These are phyloP conservation scores for Alternaria longipes DNA, from an alignment of 2,329 filamentous ascomycete genomes.

Conservation along the genomic window DNA sequence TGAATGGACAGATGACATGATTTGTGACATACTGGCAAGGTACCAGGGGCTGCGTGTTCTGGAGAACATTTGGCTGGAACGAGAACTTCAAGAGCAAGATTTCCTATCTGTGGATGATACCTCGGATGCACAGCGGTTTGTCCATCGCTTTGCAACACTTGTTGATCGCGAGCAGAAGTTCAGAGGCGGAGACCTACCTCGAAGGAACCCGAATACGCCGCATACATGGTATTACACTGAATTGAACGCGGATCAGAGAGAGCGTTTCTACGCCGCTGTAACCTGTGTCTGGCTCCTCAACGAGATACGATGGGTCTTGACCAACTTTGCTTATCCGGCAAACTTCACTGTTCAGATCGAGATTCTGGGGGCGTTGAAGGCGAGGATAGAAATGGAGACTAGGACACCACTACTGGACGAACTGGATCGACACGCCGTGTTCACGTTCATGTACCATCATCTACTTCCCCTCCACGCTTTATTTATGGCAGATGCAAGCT, in stretches of 20 bases:
- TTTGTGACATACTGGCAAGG: slow-evolving; percentile 35
- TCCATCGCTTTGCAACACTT: slow-evolving; percentile 7
- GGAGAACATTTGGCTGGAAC: slow-evolving; percentile 32
- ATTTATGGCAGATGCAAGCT: slow-evolving; percentile 25
- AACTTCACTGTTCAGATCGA: slow-evolving; percentile 11
- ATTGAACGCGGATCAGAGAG: slow-evolving; percentile 31
- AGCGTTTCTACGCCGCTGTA: slow-evolving; percentile 34
- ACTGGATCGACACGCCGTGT: slow-evolving; percentile 31
- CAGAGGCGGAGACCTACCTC: slow-evolving; percentile 4
- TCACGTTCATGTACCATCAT: slow-evolving; percentile 38
- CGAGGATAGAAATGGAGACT: neutral
- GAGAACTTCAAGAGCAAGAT: slow-evolving; percentile 25
- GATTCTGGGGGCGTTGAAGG: neutral
- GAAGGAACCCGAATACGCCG: slow-evolving; percentile 5
- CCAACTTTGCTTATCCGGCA: slow-evolving; percentile 21
- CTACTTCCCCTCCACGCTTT: slow-evolving; percentile 29
- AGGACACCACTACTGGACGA: slow-evolving; percentile 24
- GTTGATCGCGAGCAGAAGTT: slow-evolving; percentile 14
- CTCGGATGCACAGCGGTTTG: slow-evolving; percentile 9
- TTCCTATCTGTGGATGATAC: slow-evolving; percentile 22
- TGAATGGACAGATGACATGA: slow-evolving; percentile 21
- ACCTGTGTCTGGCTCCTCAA: slow-evolving; percentile 35
- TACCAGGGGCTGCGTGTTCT: slow-evolving; percentile 37
- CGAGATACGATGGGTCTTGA: slow-evolving; percentile 37
- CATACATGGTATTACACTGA: slow-evolving; percentile 15